phyloP scores from a whole-genome alignment of 768 basidiomycete genomes.

The Pisolithus marmoratus region DNA sequence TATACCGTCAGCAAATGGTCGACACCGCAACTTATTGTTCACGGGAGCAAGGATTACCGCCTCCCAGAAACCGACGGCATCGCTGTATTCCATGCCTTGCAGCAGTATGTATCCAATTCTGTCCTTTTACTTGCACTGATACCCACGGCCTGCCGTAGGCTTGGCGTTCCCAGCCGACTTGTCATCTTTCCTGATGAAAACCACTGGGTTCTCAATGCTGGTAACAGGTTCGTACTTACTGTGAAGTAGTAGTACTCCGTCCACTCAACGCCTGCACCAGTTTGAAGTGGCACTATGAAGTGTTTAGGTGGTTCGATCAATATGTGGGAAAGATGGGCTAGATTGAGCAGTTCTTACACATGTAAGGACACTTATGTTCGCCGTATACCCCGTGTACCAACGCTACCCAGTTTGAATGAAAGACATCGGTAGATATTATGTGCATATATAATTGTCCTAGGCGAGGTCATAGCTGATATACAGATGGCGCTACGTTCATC shows the following conservation, averaged over 20 bases:
- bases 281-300: constrained; percentile 93
- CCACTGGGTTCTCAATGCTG: constrained; percentile 84
- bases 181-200: constrained; percentile 89
- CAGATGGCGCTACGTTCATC: constrained; percentile 5
- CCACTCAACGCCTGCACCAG: constrained; percentile 28
- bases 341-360: neutral
- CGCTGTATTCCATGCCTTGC: constrained; percentile 77
- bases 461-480: too few species aligned
- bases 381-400: too few species aligned
- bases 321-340: constrained; percentile 42
- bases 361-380: too few species aligned
- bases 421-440: too few species aligned
- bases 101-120: constrained; percentile 50
- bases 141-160: constrained; percentile 34
- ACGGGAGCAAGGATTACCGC: constrained; percentile 85
- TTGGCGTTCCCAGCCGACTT: constrained; percentile 65
- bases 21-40: constrained; percentile 80
- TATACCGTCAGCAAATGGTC: constrained; percentile 82
- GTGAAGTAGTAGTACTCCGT: neutral
- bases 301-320: constrained; percentile 84
- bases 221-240: constrained; percentile 50
- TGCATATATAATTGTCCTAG: too few species aligned
- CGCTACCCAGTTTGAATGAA: too few species aligned
- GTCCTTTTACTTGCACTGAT: neutral
- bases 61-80: constrained; percentile 83